A percentile compares a stretch with the other conserved stretches of the same genome.
These are phyloP conservation scores for Torulaspora globosa DNA, from an alignment of 1,139 yeast genomes.

Conservation along the genomic window DNA sequence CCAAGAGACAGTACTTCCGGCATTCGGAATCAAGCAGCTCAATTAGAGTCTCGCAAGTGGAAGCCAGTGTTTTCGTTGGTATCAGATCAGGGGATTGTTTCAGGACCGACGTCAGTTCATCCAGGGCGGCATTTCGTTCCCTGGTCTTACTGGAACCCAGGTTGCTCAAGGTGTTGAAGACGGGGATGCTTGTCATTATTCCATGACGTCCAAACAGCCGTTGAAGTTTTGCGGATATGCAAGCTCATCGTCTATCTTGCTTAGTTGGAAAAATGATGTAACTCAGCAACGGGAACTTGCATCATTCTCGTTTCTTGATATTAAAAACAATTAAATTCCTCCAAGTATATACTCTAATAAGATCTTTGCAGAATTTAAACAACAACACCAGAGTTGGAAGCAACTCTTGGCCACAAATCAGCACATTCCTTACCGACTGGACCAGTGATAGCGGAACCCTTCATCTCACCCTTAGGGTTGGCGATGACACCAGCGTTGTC, in stretches of 20 bases:
- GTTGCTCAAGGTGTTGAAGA: constrained; percentile 25
- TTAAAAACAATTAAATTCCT: constrained; percentile 19
- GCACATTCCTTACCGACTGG: constrained; percentile 99
- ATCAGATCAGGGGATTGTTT: constrained; percentile 25
- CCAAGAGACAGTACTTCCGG: constrained; percentile 32
- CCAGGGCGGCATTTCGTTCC: constrained; percentile 52
- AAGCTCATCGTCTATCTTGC: no score
- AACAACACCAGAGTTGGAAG: constrained; percentile 99
- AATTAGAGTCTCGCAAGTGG: constrained; percentile 41
- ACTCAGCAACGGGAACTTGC: neutral
- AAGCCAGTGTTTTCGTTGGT: constrained; percentile 26
- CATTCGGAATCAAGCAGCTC: constrained; percentile 44
- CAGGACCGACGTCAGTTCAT: constrained; percentile 39
- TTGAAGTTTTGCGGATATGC: no score
- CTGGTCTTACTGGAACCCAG: constrained; percentile 48
- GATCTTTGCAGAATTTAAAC: constrained; percentile 52
- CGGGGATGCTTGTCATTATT: constrained; percentile 11
- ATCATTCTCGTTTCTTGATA: constrained; percentile 1
- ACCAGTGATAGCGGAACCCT: constrained; percentile 99
- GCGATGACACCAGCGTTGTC: constrained; percentile 99
- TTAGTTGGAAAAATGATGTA: no score
- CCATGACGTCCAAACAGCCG: neutral
- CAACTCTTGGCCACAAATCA: constrained; percentile 99
- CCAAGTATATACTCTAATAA: constrained; percentile 16
- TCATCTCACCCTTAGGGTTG: constrained; percentile 99